Conservation (phyloP, 805 yeast genomes). For the Komagataella phaffii region DNA sequence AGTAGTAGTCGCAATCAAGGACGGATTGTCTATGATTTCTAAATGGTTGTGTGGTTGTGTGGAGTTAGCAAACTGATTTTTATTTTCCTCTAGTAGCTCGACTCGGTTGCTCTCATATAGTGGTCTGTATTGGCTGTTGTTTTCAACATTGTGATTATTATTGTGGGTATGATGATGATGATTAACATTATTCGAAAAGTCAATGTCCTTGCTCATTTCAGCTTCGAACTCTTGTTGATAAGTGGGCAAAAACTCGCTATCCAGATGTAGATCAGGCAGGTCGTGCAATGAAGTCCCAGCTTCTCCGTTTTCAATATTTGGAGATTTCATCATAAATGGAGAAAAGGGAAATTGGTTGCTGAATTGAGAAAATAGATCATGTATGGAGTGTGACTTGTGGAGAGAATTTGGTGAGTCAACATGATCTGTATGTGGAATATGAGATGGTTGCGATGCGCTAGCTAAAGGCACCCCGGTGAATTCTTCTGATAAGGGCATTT, state of each 20-base stretch:
- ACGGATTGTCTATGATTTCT: slow-evolving; percentile 10
- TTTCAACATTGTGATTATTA: no score
- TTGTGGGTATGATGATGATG: neutral
- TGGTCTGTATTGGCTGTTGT: neutral
- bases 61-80: neutral
- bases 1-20: slow-evolving; percentile 13
- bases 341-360: neutral
- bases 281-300: neutral
- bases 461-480: neutral
- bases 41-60: neutral
- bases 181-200: neutral
- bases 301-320: neutral
- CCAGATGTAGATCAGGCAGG: neutral
- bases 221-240: neutral
- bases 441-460: neutral
- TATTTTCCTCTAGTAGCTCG: neutral
- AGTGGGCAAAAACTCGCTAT: neutral
- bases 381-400: neutral
- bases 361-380: neutral
- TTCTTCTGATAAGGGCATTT: neutral
- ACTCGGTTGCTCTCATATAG: neutral
- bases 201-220: neutral
- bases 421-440: neutral
- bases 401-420: neutral
- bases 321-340: neutral